Percentiles rank a stretch among this genome's conserved stretches.
These are phyloP conservation scores for Metschnikowia henanensis DNA, from an alignment of 805 yeast genomes.

Conservation along the genomic window DNA sequence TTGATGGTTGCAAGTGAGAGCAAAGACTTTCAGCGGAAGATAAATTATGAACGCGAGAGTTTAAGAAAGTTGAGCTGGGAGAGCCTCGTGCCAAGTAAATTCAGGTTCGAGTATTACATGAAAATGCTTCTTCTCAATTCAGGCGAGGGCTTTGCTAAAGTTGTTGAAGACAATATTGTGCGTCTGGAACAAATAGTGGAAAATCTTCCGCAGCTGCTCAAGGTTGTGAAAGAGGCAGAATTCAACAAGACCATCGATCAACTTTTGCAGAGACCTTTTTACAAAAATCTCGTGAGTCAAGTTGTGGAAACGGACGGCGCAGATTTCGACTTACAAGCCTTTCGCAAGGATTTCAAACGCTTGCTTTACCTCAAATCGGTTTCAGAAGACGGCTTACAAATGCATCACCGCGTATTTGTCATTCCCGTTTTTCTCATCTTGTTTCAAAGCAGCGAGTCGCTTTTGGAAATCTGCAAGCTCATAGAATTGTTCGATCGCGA, in stretches of 20 bases:
- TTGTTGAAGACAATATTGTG: constrained; percentile 21
- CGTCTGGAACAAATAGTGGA: constrained; percentile 23
- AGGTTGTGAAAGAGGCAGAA: constrained; percentile 32
- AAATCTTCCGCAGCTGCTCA: constrained; percentile 29
- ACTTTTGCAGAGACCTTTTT: constrained; percentile 32
- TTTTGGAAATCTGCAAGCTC: constrained; percentile 29
- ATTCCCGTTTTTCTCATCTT: constrained; percentile 36
- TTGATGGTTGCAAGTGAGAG: constrained; percentile 21
- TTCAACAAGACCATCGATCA: constrained; percentile 27
- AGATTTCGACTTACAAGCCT: constrained; percentile 4
- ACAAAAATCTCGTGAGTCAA: constrained; percentile 20
- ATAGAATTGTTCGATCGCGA: constrained; percentile 35
- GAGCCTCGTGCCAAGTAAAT: constrained; percentile 27
- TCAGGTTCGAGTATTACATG: constrained; percentile 30
- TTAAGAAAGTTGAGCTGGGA: constrained; percentile 41
- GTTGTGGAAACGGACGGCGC: constrained; percentile 15
- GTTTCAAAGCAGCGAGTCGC: constrained; percentile 25
- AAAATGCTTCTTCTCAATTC: constrained; percentile 23
- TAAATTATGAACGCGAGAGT: constrained; percentile 28
- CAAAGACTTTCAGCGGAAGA: constrained; percentile 25
- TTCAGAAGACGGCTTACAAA: constrained; percentile 36
- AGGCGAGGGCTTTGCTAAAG: constrained; percentile 18
- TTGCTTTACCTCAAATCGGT: constrained; percentile 40
- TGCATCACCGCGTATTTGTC: constrained; percentile 40
- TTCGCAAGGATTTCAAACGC: constrained; percentile 27